Evolutionary conservation across 2,329 filamentous ascomycete genomes (phyloP).

Genomic region (Mycocentrospora acerina): DNA sequence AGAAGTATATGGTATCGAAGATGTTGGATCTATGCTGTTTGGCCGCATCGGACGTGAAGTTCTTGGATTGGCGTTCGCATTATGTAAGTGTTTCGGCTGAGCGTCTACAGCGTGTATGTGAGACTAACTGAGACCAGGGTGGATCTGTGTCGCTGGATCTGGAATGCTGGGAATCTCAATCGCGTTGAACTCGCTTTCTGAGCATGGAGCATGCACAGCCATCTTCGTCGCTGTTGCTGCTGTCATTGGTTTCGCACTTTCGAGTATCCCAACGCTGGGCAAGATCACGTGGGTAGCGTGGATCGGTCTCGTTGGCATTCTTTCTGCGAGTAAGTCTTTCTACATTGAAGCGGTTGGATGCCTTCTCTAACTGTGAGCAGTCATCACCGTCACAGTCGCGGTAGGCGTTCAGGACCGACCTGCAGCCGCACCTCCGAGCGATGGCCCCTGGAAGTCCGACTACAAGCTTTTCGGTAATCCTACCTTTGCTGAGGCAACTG

Average conservation of each 20-base stretch:
- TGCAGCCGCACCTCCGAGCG: constrained; percentile 13
- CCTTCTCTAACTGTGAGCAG: constrained; percentile 1
- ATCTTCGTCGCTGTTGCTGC: constrained; percentile 49
- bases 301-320: constrained; percentile 9
- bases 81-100: constrained; percentile 29
- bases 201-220: constrained; percentile 61
- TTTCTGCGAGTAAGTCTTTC: constrained; percentile 10
- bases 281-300: constrained; percentile 57
- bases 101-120: background rate
- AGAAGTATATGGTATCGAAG: constrained; percentile 58
- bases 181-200: constrained; percentile 61
- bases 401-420: constrained; percentile 19
- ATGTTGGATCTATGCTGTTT: constrained; percentile 56
- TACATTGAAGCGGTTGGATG: background rate
- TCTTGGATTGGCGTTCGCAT: constrained; percentile 34
- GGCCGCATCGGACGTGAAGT: constrained; percentile 54
- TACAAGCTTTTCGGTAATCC: constrained; percentile 59
- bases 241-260: constrained; percentile 54
- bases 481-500: constrained; percentile 59
- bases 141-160: constrained; percentile 43
- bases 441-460: constrained; percentile 24
- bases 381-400: constrained; percentile 16
- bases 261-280: constrained; percentile 60
- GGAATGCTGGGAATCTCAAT: constrained; percentile 62
- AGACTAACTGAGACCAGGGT: constrained; percentile 36